These are phyloP conservation scores for Aspergillus hancockii DNA, from an alignment of 495 filamentous ascomycete species.

Conservation along the genomic window DNA sequence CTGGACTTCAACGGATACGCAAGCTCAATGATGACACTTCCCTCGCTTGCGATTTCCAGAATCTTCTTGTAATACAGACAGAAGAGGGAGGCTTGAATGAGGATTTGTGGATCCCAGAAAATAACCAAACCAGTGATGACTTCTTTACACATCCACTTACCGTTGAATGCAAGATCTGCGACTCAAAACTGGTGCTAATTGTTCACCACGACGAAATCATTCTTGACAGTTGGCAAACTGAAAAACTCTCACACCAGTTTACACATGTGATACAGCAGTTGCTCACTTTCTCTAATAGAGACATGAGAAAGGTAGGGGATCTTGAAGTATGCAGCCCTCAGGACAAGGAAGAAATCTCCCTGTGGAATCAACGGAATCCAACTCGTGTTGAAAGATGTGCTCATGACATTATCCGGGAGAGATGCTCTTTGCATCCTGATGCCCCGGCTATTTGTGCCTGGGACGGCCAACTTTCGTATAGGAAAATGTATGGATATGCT, in stretches of 20 bases:
- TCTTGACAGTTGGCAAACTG: constrained; percentile 37
- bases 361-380: constrained; percentile 34
- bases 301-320: constrained; percentile 28
- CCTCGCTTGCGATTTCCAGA: constrained; percentile 64
- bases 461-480: constrained; percentile 47
- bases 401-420: constrained; percentile 45
- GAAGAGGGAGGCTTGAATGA: constrained; percentile 29
- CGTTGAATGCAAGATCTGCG: constrained; percentile 43
- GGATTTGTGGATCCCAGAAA: constrained; percentile 45
- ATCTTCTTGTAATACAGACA: constrained; percentile 58
- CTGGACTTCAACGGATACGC: constrained; percentile 45
- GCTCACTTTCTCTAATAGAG: constrained; percentile 28
- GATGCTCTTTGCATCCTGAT: constrained; percentile 28
- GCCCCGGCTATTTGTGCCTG: constrained; percentile 42
- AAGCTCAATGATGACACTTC: constrained; percentile 38
- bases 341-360: constrained; percentile 35
- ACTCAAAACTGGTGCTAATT: constrained; percentile 29
- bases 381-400: constrained; percentile 42
- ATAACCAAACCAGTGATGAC: constrained; percentile 43
- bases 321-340: constrained; percentile 35
- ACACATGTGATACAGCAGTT: constrained; percentile 37
- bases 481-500: constrained; percentile 36
- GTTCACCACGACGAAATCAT: constrained; percentile 42
- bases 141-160: constrained; percentile 55
- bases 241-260: constrained; percentile 36